These are phyloP conservation scores for Lecanicillium sp. DNA, from an alignment of 2,329 filamentous ascomycete genomes.

Conservation along the genomic window DNA sequence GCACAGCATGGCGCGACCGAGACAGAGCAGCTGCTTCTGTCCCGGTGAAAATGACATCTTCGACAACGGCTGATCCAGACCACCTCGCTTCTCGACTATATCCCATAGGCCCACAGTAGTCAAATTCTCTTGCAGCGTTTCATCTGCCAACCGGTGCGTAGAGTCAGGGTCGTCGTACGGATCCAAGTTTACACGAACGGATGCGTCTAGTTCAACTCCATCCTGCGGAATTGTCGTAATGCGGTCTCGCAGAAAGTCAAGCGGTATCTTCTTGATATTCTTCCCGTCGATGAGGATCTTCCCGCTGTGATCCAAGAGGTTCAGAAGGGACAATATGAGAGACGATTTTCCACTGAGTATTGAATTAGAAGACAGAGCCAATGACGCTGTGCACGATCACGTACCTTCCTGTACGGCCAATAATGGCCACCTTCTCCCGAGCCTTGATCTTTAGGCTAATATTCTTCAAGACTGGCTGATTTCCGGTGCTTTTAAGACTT, in stretches of 20 bases:
- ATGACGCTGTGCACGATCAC: constrained; percentile 6
- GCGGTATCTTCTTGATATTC: constrained; percentile 2
- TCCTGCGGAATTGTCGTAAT: constrained; percentile 21
- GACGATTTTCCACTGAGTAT: constrained; percentile 4
- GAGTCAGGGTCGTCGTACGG: neutral
- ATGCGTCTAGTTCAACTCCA: constrained; percentile 4
- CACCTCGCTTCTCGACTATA: constrained; percentile 5
- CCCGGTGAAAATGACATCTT: constrained; percentile 26
- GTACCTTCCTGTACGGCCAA: constrained; percentile 7
- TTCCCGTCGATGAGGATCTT: constrained; percentile 7
- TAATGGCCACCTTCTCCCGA: constrained; percentile 4
- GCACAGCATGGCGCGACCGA: constrained; percentile 48
- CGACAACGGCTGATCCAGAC: constrained; percentile 8
- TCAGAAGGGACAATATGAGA: neutral
- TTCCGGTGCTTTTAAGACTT: constrained; percentile 24
- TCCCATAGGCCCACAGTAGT: constrained; percentile 11
- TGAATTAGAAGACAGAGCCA: constrained; percentile 2
- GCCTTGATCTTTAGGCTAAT: constrained; percentile 10
- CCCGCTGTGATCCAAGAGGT: constrained; percentile 1
- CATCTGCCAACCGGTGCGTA: constrained; percentile 2
- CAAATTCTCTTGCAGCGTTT: constrained; percentile 8
- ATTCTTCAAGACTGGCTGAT: constrained; percentile 7
- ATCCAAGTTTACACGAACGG: constrained; percentile 5
- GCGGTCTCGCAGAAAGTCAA: constrained; percentile 14
- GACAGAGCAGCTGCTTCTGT: constrained; percentile 52